Evolutionary conservation across 164 flowering plant species (phyloP).

Genomic region (Vitis labrusca): DNA sequence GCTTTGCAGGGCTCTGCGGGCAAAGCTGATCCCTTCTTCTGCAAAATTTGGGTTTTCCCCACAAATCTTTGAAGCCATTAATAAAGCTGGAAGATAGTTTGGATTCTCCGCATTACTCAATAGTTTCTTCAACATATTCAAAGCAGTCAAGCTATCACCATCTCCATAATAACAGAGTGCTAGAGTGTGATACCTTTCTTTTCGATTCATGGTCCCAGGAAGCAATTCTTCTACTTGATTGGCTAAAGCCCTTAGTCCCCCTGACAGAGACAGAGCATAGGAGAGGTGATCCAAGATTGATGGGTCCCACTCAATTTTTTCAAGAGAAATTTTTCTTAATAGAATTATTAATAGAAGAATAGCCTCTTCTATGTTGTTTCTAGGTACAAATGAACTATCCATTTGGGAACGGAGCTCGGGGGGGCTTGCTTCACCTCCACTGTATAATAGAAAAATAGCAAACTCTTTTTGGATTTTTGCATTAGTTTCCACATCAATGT

Average conservation of each 20-base stretch:
- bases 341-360: conserved; percentile 67
- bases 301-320: conserved; percentile 73
- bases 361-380: conserved; percentile 90
- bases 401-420: conserved; percentile 81
- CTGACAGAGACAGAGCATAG: conserved; percentile 72
- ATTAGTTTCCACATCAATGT: conserved; percentile 59
- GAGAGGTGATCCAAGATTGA: conserved; percentile 76
- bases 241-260: conserved; percentile 55
- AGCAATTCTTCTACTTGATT: conserved; percentile 65
- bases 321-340: conserved; percentile 48
- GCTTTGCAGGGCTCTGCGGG: conserved; percentile 32
- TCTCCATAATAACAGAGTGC: conserved; percentile 83
- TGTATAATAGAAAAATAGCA: conserved; percentile 80
- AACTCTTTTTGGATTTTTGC: conserved; percentile 77
- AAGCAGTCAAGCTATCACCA: conserved; percentile 57
- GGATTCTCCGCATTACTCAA: conserved; percentile 47
- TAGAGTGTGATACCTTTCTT: conserved; percentile 50
- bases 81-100: conserved; percentile 40
- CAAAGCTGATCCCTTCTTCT: conserved; percentile 65
- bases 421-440: conserved; percentile 78
- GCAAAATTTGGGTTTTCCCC: conserved; percentile 33
- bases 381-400: conserved; percentile 78
- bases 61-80: conserved; percentile 84
- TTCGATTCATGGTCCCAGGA: conserved; percentile 56
- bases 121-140: conserved; percentile 62